Conservation (phyloP, 441 rosid species). For the Eutrema salsugineum region DNA sequence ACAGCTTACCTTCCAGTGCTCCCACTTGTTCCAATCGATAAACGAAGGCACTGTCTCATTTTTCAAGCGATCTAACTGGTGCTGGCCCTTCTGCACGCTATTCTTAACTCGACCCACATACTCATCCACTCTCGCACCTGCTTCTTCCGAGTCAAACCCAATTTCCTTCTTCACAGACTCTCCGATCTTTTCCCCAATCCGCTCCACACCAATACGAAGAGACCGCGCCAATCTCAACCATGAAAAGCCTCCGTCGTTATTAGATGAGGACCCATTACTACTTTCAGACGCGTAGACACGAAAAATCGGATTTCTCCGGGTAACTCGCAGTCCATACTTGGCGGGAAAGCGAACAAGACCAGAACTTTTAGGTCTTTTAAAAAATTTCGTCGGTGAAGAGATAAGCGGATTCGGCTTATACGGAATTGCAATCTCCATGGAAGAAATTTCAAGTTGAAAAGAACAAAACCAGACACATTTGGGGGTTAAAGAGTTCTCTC, state of each 20-base stretch:
- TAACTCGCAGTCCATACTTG: conserved; percentile 29
- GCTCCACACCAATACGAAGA: conserved; percentile 48
- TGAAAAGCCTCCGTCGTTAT: conserved; percentile 42
- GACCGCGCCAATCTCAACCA: conserved; percentile 53
- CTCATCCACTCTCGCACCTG: conserved; percentile 44
- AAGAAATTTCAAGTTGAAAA: neutral
- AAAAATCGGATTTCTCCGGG: conserved; percentile 31
- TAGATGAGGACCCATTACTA: conserved; percentile 38
- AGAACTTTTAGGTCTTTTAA: conserved; percentile 23
- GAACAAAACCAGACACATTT: conserved; percentile 1
- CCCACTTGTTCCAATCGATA: conserved; percentile 78
- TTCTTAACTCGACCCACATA: conserved; percentile 38
- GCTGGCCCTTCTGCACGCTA: conserved; percentile 36
- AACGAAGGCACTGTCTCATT: conserved; percentile 52
- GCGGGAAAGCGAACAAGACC: conserved; percentile 31
- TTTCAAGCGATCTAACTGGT: conserved; percentile 45
- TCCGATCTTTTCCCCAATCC: no score
- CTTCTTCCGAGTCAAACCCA: conserved; percentile 58
- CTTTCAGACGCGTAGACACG: conserved; percentile 48
- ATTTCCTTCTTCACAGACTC: conserved; percentile 66
- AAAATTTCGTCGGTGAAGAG: conserved; percentile 28
- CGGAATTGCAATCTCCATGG: conserved; percentile 37
- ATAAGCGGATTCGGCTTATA: conserved; percentile 44
- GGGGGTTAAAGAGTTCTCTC: neutral
- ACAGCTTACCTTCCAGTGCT: conserved; percentile 76